A percentile compares a stretch with the other conserved stretches of the same genome.
These are phyloP conservation scores for Phytopythium vexans DNA, from an alignment of 352 stramenopile species.

Conservation along the genomic window DNA sequence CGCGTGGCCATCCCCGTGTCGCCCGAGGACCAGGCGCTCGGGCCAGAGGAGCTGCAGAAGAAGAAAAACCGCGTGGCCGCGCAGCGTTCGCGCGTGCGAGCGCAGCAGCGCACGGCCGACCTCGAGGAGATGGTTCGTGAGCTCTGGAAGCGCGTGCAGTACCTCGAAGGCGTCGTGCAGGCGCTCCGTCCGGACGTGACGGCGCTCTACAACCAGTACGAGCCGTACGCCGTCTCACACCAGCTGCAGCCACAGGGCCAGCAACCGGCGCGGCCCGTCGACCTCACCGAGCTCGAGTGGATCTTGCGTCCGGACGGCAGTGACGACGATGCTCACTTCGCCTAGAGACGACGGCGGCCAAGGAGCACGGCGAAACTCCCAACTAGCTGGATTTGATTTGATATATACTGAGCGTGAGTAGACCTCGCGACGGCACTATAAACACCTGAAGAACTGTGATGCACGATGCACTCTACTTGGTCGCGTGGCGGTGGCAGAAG, in stretches of 20 bases:
- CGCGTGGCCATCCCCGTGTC: slow-evolving; percentile 50
- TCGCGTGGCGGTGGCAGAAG: slow-evolving; percentile 34
- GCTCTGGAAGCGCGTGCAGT: slow-evolving; percentile 56
- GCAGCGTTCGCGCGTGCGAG: slow-evolving; percentile 45
- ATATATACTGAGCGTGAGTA: no score
- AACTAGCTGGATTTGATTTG: no score
- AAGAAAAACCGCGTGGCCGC: slow-evolving; percentile 72
- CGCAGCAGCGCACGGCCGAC: slow-evolving; percentile 45
- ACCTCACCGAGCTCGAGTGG: slow-evolving; percentile 31
- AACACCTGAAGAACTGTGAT: no score
- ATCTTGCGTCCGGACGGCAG: slow-evolving; percentile 18
- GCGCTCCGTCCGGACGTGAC: slow-evolving; percentile 27
- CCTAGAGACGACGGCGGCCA: no score
- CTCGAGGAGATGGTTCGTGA: slow-evolving; percentile 51
- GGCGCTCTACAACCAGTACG: slow-evolving; percentile 42
- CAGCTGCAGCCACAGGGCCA: slow-evolving; percentile 22
- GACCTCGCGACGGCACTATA: no score
- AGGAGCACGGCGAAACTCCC: no score
- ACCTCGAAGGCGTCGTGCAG: slow-evolving; percentile 47
- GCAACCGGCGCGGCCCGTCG: slow-evolving; percentile 9
- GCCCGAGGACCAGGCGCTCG: slow-evolving; percentile 34
- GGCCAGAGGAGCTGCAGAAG: slow-evolving; percentile 53
- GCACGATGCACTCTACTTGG: not conserved
- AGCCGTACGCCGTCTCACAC: slow-evolving; percentile 36
- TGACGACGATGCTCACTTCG: not conserved